A percentile compares a stretch with the other conserved stretches of the same genome.
phyloP scores from a whole-genome alignment of 1,139 yeast genomes.

The Meyerozyma guilliermondii region DNA sequence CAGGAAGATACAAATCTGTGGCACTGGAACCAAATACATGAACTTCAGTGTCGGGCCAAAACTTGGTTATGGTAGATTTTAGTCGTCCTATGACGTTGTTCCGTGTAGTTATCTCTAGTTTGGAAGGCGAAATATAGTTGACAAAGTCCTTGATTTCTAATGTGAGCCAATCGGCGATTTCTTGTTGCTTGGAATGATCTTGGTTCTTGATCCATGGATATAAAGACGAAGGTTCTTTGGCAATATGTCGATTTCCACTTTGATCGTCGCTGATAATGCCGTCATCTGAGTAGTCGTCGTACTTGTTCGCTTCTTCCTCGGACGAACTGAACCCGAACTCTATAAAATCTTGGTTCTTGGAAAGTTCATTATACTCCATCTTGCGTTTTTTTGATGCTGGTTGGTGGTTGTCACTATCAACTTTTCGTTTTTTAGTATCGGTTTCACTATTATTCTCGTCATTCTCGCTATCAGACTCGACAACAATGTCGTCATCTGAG shows the following conservation, averaged over 20 bases:
- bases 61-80: slow-evolving; percentile 46
- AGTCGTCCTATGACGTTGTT: slow-evolving; percentile 62
- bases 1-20: slow-evolving; percentile 89
- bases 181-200: slow-evolving; percentile 69
- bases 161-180: slow-evolving; percentile 83
- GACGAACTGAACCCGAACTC: slow-evolving; percentile 52
- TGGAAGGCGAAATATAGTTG: slow-evolving; percentile 81
- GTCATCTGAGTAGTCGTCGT: slow-evolving; percentile 28
- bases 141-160: slow-evolving; percentile 85
- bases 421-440: slow-evolving; percentile 5
- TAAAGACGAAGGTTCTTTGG: slow-evolving; percentile 28
- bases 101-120: slow-evolving; percentile 65
- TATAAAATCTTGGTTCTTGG: slow-evolving; percentile 54
- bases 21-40: slow-evolving; percentile 96
- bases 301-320: slow-evolving; percentile 26
- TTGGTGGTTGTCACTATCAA: slow-evolving; percentile 9
- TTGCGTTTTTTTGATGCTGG: slow-evolving; percentile 11
- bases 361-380: slow-evolving; percentile 26
- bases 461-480: slow-evolving; percentile 30
- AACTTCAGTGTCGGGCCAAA: slow-evolving; percentile 81
- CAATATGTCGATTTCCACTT: slow-evolving; percentile 19
- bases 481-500: slow-evolving; percentile 24
- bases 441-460: slow-evolving; percentile 15
- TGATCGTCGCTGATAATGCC: slow-evolving; percentile 35
- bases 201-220: slow-evolving; percentile 81